These are phyloP conservation scores for Obelidium mucronatum DNA, from an alignment of 192 early-diverging fungal species.

Conservation along the genomic window DNA sequence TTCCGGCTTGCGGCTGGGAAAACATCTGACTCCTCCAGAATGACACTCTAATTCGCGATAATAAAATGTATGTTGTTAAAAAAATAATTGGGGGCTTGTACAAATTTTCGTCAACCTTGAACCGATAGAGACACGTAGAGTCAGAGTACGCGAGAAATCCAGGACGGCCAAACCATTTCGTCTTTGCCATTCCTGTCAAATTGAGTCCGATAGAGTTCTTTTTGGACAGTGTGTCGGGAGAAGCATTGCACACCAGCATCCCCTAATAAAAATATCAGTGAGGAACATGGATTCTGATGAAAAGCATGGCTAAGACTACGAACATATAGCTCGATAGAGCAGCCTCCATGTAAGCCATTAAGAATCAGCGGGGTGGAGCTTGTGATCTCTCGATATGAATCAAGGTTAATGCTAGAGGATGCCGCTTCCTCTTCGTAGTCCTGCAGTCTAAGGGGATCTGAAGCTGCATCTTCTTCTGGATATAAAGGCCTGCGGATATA, in stretches of 20 bases:
- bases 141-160: not conserved
- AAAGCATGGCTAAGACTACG: not conserved
- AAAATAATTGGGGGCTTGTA: not conserved
- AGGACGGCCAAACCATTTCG: not conserved
- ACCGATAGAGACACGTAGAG: not conserved
- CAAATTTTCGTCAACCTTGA: not conserved
- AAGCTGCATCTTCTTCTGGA: not conserved
- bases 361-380: not conserved
- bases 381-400: not conserved
- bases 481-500: not conserved
- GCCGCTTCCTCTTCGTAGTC: not conserved
- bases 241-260: not conserved
- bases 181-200: not conserved
- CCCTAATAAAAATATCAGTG: not conserved
- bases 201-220: not conserved
- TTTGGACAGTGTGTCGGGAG: not conserved
- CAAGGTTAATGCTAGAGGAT: no score
- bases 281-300: not conserved
- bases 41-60: not conserved
- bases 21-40: not conserved
- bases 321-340: not conserved
- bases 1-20: not conserved
- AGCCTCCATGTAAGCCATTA: not conserved
- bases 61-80: not conserved
- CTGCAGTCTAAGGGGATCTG: not conserved